A percentile compares a stretch with the other conserved stretches of the same genome.
Conservation (phyloP, 164 flowering plant genomes). For the Amborella trichopoda region DNA sequence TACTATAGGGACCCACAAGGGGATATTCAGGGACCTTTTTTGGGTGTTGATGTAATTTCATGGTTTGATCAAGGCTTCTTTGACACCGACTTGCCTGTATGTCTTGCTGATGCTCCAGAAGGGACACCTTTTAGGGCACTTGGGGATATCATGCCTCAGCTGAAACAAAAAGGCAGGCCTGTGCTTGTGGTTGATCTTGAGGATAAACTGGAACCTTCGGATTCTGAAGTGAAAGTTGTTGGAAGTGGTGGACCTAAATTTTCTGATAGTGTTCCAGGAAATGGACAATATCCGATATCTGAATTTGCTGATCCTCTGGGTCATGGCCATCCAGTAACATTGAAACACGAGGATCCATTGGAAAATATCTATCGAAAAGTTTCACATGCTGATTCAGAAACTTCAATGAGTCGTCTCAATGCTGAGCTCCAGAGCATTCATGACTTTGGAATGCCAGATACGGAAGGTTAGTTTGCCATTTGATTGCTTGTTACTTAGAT, state of each 20-base stretch:
- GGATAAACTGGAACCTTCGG: constrained; percentile 17
- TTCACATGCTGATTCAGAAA: constrained; percentile 1
- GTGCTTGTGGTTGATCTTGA: constrained; percentile 9
- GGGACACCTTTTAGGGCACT: constrained; percentile 52
- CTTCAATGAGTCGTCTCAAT: constrained; percentile 1
- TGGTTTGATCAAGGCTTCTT: constrained; percentile 95
- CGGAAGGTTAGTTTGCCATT: constrained; percentile 45
- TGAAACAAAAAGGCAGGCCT: constrained; percentile 21
- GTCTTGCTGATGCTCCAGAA: constrained; percentile 66
- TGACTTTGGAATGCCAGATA: constrained; percentile 39
- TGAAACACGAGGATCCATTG: constrained; percentile 20
- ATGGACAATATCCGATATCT: constrained; percentile 12
- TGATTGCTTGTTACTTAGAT: too few relatives aligned
- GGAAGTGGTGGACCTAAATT: neutral
- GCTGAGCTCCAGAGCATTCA: constrained; percentile 31
- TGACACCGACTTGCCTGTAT: constrained; percentile 75
- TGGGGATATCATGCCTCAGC: constrained; percentile 73
- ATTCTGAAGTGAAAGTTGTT: constrained; percentile 11
- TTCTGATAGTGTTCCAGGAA: neutral
- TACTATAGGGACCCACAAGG: constrained; percentile 90
- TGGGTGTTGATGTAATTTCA: constrained; percentile 71
- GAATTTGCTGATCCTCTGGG: constrained; percentile 20
- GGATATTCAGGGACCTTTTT: constrained; percentile 79
- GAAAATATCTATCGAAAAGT: constrained; percentile 10
- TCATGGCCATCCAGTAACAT: constrained; percentile 16